A percentile compares a stretch with the other conserved stretches of the same genome.
Conservation (phyloP, 257 asterid genomes). For the Solanum appendiculatum region DNA sequence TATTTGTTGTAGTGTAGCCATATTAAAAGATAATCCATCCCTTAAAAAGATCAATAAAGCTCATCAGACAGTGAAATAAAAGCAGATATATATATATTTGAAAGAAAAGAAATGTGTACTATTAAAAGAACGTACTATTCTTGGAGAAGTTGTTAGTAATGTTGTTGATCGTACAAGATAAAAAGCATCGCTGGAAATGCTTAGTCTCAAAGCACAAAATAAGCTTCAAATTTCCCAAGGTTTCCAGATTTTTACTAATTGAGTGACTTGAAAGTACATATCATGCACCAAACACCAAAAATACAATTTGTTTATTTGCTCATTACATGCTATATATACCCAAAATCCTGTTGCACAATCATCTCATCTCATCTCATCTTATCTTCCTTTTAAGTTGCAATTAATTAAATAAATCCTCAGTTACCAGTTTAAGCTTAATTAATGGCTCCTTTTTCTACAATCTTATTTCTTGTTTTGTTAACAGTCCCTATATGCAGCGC, state of each 20-base stretch:
- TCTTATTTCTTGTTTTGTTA: conserved; percentile 17
- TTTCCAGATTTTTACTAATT: neutral
- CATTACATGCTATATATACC: conserved; percentile 20
- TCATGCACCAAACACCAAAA: conserved; percentile 15
- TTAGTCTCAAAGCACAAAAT: conserved; percentile 47
- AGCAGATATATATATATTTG: neutral
- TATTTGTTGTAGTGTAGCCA: no score
- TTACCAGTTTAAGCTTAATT: neutral
- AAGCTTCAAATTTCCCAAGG: conserved; percentile 1
- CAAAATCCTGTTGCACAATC: conserved; percentile 5
- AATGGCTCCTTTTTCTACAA: conserved; percentile 7
- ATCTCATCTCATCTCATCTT: conserved; percentile 11
- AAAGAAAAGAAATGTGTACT: neutral
- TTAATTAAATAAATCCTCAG: neutral
- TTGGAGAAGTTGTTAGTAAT: neutral
- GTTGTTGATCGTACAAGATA: neutral
- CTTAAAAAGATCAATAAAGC: no score
- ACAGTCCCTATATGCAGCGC: conserved; percentile 23
- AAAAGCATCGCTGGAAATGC: conserved; percentile 26
- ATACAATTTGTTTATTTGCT: neutral
- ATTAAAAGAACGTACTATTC: neutral
- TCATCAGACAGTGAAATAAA: neutral
- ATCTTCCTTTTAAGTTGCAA: neutral
- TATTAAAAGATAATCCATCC: neutral
- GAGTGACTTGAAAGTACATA: conserved; percentile 48